Evolutionary conservation across 2,329 filamentous ascomycete genomes (phyloP).

Genomic region (Trichoderma cornu-damae): DNA sequence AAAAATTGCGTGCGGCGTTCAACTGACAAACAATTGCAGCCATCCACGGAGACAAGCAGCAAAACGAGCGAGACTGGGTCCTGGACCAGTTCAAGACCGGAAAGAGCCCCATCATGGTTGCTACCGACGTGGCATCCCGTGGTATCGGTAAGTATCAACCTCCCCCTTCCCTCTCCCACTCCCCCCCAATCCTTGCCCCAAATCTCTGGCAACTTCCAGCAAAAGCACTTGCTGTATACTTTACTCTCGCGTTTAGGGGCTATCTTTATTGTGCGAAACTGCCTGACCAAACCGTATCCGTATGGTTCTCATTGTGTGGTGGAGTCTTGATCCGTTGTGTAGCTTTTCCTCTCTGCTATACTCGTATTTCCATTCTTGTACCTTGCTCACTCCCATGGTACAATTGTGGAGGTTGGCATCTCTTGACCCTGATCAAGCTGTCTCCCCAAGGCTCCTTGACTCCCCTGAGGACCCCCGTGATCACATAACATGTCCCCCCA

Average conservation of each 20-base stretch:
- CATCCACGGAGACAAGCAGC: slow-evolving; percentile 98
- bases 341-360: slow-evolving; percentile 53
- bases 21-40: slow-evolving; percentile 49
- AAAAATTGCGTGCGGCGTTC: too few relatives aligned
- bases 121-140: slow-evolving; percentile 98
- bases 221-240: slow-evolving; percentile 60
- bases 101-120: slow-evolving; percentile 99
- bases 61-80: slow-evolving; percentile 99
- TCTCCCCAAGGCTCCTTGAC: slow-evolving; percentile 52
- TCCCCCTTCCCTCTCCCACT: too few relatives aligned
- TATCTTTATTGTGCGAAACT: slow-evolving; percentile 84
- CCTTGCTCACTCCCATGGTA: slow-evolving; percentile 56
- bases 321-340: slow-evolving; percentile 70
- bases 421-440: slow-evolving; percentile 71
- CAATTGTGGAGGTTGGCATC: slow-evolving; percentile 71
- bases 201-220: slow-evolving; percentile 52
- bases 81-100: slow-evolving; percentile 99
- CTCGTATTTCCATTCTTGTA: slow-evolving; percentile 73
- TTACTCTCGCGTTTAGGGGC: slow-evolving; percentile 89
- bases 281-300: slow-evolving; percentile 82
- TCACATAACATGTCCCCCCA: slow-evolving; percentile 39
- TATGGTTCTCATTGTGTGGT: slow-evolving; percentile 69
- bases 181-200: too few relatives aligned
- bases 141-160: slow-evolving; percentile 95
- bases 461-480: slow-evolving; percentile 50